Evolutionary conservation across 202 grass and related monocot species (phyloP).

Genomic region (Hordeum pubiflorum): DNA sequence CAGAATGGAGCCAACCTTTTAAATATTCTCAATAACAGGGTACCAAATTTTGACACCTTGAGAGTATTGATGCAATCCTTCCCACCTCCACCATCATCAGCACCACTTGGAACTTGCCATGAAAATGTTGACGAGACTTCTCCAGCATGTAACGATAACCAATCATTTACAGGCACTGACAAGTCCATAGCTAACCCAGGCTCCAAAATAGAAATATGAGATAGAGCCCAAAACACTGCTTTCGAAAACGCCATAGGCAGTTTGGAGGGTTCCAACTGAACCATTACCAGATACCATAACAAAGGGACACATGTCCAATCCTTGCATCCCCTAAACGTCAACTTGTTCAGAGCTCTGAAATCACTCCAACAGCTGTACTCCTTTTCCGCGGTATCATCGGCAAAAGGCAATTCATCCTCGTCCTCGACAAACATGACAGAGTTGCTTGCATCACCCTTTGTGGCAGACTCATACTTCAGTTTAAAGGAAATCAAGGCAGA

Average conservation of each 20-base stretch:
- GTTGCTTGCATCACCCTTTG: conserved; percentile 32
- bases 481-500: conserved; percentile 83
- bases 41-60: conserved; percentile 55
- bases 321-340: conserved; percentile 64
- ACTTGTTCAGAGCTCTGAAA: conserved; percentile 70
- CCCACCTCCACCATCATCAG: conserved; percentile 77
- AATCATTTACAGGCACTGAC: conserved; percentile 54
- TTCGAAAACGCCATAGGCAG: conserved; percentile 88
- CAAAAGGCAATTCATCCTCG: conserved; percentile 60
- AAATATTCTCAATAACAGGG: conserved; percentile 54
- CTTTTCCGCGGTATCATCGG: conserved; percentile 37
- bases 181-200: conserved; percentile 42
- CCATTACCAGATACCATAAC: conserved; percentile 76
- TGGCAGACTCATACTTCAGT: conserved; percentile 35
- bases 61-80: conserved; percentile 70
- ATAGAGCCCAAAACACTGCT: conserved; percentile 80
- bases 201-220: conserved; percentile 71
- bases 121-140: conserved; percentile 70
- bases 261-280: conserved; percentile 63
- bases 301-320: conserved; percentile 84
- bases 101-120: conserved; percentile 81
- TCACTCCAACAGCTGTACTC: conserved; percentile 73
- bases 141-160: conserved; percentile 57
- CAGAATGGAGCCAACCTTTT: conserved; percentile 60
- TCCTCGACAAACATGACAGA: conserved; percentile 48